Base-by-base conservation (phyloP, 176 grass and related monocot species). In the Microstegium vimineum region DNA sequence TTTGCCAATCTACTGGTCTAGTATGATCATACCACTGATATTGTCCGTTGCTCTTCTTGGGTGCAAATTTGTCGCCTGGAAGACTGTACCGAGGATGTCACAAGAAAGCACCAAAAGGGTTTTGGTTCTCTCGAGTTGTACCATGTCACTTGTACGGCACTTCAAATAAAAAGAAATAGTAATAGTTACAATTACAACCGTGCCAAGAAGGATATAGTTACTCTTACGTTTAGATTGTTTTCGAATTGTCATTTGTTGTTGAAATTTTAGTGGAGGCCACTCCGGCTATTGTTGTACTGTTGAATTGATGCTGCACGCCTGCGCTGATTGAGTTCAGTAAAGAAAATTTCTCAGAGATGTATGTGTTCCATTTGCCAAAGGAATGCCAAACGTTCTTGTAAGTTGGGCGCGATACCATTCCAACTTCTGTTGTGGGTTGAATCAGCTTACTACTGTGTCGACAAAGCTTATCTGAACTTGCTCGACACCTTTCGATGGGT, bases 81-180 rank as follows among this genome's bases (percentile, higher is more conserved):
- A 46, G 46, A 64, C 16, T 78, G 34, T 72, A 81, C 26, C 30
- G 45, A 78, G 33, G 57, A 66, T 90, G n/a, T 49, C 33, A 67
- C 17, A 36, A 59, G 73, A 60, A 79, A 78, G 56, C 57, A 20
- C 59, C 35, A 32, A 40, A 54, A 57, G 23, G 28, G 32, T 82
- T 90, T 90, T 90, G 88, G 78, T 82, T 78, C 57, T 78, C 73
- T 76, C 7, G 67, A 82, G 83, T 82, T 90, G 88, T 86, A 86
- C 57, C 88, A 82, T 86, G 76, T 26, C n/a, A 47, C 81, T 49
- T 90, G 1, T 57, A 72, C 5, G 34, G 35, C 72, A 3, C 37
- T 35, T 73, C 1, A 32, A 73, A 73, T 77, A 82, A 77, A 62
- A 13, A 13, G 5, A 1, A 25, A 25, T 45, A 73, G 83, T 32